Conservation (phyloP, 2,329 filamentous ascomycete genomes). For the Aspergillus phoenicis region DNA sequence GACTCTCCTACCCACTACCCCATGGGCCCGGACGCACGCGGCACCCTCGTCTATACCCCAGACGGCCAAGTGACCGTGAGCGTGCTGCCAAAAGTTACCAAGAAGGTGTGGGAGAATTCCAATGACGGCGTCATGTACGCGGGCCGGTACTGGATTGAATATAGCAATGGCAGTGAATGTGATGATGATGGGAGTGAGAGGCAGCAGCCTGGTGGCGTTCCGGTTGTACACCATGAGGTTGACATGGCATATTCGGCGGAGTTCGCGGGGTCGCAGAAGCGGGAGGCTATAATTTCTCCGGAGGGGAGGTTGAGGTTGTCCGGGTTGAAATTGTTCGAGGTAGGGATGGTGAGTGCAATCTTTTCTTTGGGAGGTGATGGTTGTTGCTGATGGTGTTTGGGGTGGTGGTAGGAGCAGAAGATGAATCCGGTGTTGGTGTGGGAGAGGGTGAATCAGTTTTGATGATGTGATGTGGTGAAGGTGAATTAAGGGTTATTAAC, state of each 20-base stretch:
- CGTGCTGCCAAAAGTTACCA: neutral
- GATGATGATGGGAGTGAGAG: neutral
- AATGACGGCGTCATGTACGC: conserved; percentile 6
- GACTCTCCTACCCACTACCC: neutral
- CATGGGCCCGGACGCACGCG: neutral
- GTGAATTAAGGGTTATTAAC: neutral
- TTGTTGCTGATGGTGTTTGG: neutral
- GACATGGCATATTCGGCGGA: conserved; percentile 1
- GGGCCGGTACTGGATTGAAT: neutral
- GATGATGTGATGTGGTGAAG: neutral
- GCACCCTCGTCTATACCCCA: neutral
- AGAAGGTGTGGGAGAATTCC: neutral
- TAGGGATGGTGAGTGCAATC: neutral
- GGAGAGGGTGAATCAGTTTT: neutral
- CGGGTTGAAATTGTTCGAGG: neutral
- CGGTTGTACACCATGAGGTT: neutral
- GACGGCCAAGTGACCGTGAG: conserved; percentile 1
- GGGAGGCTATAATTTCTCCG: neutral
- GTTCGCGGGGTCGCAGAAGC: neutral
- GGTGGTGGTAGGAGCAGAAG: neutral
- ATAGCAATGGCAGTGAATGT: neutral
- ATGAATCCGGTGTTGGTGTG: conserved; percentile 8
- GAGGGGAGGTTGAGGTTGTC: conserved; percentile 1
- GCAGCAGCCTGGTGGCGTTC: too few species aligned
- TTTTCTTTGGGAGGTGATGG: neutral